These are phyloP conservation scores for Elsinoe perseae DNA, from an alignment of 2,329 filamentous ascomycete species.

Conservation along the genomic window DNA sequence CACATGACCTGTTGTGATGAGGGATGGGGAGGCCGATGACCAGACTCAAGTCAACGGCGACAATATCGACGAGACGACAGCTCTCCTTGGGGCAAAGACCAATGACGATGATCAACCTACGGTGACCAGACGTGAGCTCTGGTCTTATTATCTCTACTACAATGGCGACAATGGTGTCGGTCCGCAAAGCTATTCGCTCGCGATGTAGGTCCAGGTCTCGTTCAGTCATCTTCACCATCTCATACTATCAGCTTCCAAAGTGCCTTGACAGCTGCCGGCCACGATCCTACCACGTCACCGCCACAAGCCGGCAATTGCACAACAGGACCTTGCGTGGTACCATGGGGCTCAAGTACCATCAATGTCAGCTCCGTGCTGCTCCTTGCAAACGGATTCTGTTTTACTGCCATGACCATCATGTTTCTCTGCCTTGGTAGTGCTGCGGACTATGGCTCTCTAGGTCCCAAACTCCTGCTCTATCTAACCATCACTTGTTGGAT, in stretches of 20 bases:
- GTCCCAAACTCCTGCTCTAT: conserved; percentile 55
- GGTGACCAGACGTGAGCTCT: conserved; percentile 14
- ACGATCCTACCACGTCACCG: conserved; percentile 44
- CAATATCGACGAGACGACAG: conserved; percentile 6
- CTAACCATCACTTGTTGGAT: conserved; percentile 55
- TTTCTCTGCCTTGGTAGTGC: conserved; percentile 48
- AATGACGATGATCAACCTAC: conserved; percentile 8
- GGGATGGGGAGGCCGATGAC: no score
- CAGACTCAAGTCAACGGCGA: no score
- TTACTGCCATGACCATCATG: conserved; percentile 56
- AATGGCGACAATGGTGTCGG: conserved; percentile 57
- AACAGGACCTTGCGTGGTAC: conserved; percentile 15
- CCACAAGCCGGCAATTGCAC: conserved; percentile 15
- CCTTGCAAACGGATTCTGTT: conserved; percentile 58
- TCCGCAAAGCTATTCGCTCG: conserved; percentile 58
- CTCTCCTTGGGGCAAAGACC: neutral
- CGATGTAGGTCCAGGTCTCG: conserved; percentile 47
- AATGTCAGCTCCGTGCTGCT: conserved; percentile 53
- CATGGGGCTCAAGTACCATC: conserved; percentile 5
- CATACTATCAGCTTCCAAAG: conserved; percentile 13
- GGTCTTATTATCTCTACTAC: conserved; percentile 46
- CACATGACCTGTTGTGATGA: neutral
- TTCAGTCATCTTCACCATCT: conserved; percentile 34
- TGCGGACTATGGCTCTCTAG: conserved; percentile 58
- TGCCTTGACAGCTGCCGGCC: conserved; percentile 47